Evolutionary conservation across 106 monocot genomes (phyloP).

Genomic region (Apostasia shenzhenica): DNA sequence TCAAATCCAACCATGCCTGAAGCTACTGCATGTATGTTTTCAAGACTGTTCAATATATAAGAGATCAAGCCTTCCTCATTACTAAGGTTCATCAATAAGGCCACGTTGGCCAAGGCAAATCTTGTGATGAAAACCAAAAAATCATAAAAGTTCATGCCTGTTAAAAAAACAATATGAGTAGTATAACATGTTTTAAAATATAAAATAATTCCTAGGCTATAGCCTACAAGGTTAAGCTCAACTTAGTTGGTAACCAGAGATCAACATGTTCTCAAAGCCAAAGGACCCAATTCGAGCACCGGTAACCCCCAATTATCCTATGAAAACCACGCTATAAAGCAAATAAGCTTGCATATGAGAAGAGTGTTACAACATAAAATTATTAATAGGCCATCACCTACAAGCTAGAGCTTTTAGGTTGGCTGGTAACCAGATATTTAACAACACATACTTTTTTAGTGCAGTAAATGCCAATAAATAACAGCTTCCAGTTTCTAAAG

Average conservation of each 20-base stretch:
- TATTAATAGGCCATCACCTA: not conserved
- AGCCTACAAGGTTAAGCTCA: not conserved
- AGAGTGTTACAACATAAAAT: not conserved
- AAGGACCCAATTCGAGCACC: too few relatives aligned
- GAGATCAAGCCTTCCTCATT: slow-evolving; percentile 8
- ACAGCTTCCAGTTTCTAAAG: not conserved
- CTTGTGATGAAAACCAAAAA: slow-evolving; percentile 74
- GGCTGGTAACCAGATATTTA: not conserved
- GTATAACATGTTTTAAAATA: not conserved
- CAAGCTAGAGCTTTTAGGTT: not conserved
- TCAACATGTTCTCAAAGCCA: too few relatives aligned
- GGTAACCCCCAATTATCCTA: not conserved
- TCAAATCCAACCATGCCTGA: slow-evolving; percentile 57
- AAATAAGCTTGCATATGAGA: not conserved
- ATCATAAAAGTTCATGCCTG: slow-evolving; percentile 96
- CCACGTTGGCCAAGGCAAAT: slow-evolving; percentile 55
- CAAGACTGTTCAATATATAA: slow-evolving; percentile 32
- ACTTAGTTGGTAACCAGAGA: too few relatives aligned
- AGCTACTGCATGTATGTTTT: slow-evolving; percentile 44
- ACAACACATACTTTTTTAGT: not conserved
- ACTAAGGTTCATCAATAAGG: slow-evolving; percentile 28
- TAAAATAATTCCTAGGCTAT: not conserved
- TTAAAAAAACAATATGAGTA: not conserved
- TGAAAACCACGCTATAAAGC: not conserved
- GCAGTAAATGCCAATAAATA: not conserved